Conservation (phyloP, 1,139 yeast species). For the Debaryomyces nepalensis region DNA sequence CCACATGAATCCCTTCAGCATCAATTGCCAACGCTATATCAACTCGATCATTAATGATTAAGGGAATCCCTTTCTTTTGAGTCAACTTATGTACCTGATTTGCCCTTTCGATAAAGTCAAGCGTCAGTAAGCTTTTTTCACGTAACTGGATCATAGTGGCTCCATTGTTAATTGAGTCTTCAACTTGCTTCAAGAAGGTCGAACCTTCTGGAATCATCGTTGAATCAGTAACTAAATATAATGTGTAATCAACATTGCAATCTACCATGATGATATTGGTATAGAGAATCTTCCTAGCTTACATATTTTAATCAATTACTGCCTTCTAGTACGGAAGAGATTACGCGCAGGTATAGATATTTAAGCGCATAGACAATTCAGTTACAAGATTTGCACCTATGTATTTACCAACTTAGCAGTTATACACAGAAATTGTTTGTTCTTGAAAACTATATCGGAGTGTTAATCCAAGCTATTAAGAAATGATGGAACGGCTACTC, state of each 20-base stretch:
- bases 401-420: too few relatives aligned
- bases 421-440: too few relatives aligned
- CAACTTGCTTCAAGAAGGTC: conserved; percentile 64
- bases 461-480: too few relatives aligned
- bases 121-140: conserved; percentile 75
- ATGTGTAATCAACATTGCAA: conserved; percentile 55
- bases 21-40: conserved; percentile 90
- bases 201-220: conserved; percentile 70
- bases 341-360: conserved; percentile 1
- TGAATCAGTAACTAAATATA: conserved; percentile 84
- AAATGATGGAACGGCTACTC: too few relatives aligned
- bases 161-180: conserved; percentile 67
- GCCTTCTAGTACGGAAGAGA: too few relatives aligned
- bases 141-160: conserved; percentile 83
- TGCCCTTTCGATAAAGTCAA: conserved; percentile 70
- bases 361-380: conserved; percentile 5
- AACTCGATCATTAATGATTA: conserved; percentile 84
- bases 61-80: conserved; percentile 62
- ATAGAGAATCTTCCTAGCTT: too few relatives aligned
- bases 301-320: conserved; percentile 15
- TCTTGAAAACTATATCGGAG: too few relatives aligned
- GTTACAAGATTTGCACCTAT: background rate
- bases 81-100: conserved; percentile 64
- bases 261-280: background rate
- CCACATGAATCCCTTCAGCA: conserved; percentile 94